These are phyloP conservation scores for Ganoderma meredithae DNA, from an alignment of 1,284 basidiomycete genomes.

Conservation along the genomic window DNA sequence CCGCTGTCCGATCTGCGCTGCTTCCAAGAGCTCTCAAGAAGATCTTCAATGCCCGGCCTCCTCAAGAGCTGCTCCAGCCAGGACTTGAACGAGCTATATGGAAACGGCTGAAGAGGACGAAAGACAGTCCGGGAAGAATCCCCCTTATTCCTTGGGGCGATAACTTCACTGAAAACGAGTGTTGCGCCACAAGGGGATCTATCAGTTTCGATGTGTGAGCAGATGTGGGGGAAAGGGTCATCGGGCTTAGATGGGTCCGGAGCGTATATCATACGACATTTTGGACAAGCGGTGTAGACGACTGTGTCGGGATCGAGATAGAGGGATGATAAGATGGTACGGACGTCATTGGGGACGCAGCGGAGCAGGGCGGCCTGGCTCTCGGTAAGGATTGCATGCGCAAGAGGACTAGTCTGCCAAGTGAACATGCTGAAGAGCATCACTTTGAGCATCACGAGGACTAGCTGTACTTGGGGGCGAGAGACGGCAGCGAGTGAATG, in stretches of 20 bases:
- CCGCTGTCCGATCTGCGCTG: too few relatives aligned
- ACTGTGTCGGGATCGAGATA: not conserved
- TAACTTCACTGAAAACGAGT: not conserved
- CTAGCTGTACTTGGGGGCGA: not conserved
- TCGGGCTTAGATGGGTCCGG: constrained; percentile 2
- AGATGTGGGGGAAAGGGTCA: constrained; percentile 12
- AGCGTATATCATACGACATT: constrained; percentile 2
- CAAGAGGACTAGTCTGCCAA: not conserved
- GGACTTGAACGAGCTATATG: not conserved
- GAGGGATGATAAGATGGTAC: not conserved
- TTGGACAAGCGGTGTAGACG: constrained; percentile 2
- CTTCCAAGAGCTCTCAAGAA: not conserved
- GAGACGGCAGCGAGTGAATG: not conserved
- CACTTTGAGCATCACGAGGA: not conserved
- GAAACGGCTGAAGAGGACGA: not conserved
- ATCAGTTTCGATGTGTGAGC: constrained; percentile 13
- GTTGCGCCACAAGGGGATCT: constrained; percentile 1
- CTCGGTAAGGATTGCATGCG: not conserved
- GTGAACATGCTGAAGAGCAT: not conserved
- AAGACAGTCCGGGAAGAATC: not conserved
- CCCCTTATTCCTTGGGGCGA: not conserved
- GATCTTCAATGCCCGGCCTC: not conserved
- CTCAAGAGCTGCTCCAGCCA: constrained; percentile 16
- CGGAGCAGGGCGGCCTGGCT: not conserved
- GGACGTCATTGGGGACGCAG: not conserved